Base-by-base conservation (phyloP, 2,329 filamentous ascomycete genomes). In the Aspergillus quadricinctus region DNA sequence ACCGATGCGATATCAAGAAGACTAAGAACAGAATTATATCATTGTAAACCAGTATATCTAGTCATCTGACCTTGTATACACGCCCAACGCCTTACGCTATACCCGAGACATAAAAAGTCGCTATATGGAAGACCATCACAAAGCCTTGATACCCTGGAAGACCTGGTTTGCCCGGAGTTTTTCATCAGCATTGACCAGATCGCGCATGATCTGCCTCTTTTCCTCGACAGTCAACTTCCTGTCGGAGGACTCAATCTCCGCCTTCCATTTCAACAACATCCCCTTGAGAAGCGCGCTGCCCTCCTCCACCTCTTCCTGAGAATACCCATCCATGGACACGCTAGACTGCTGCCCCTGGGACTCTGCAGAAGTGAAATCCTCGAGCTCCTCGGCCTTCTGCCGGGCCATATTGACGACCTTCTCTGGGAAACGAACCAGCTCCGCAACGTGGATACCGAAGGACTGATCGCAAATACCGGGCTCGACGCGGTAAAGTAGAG, bases 381-480 rank as follows among this genome's bases (percentile, higher is more conserved):
- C 94, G 37, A 99, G 81, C 80, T 99, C 95, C 73, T 97, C 94
- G 0, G 94, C 94, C 78, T 99, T 99, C 65, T 94, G 85, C 77
- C 96, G 96, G n/a, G 94, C 94, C 95, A 99, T 99, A 61, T 92
- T 91, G 58, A 99, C 89, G 17, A 99, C 95, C 77, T 99, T 99
- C 65, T 91, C 88, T 0, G 94, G 94, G 77, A 99, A 99, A 48
- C 92, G 86, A 21, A 99, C 94, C 5, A 99, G 83, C 77, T 99
- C 94, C 0, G 94, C 94, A 14, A 99, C 95, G 75, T 99, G 94
- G 66, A 99, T 99, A 66, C 94, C 94, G 72, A 99, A 99, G 57
- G 89, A 94, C 77, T 99, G 94, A 73, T 99, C 94, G 70, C 92
- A 97, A 65, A 99, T 88, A 50, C 94, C 94, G 0, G 90, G 90